A percentile compares a stretch with the other conserved stretches of the same genome.
These are phyloP conservation scores for Geotrichum australiense DNA, from an alignment of 1,139 yeast species.

Conservation along the genomic window DNA sequence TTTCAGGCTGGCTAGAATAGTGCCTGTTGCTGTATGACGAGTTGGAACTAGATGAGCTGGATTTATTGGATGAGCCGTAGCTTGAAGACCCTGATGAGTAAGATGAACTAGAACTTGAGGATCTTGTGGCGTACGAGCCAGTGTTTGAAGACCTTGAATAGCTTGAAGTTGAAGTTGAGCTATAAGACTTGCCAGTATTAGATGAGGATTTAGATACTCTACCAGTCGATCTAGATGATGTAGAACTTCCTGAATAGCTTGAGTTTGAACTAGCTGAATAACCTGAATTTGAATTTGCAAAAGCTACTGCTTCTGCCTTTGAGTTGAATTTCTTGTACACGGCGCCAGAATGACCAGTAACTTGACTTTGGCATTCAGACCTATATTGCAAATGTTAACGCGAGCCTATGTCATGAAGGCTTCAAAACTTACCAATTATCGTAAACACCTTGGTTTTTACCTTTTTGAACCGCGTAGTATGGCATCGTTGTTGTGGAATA, in stretches of 20 bases:
- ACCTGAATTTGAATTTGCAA: too few relatives aligned
- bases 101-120: slow-evolving; percentile 5
- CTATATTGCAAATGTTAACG: too few relatives aligned
- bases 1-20: not conserved
- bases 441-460: slow-evolving; percentile 6
- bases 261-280: too few relatives aligned
- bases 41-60: not conserved
- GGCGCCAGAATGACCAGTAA: slow-evolving; percentile 50
- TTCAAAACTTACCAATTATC: too few relatives aligned
- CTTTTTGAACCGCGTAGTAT: not conserved
- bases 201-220: too few relatives aligned
- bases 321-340: slow-evolving; percentile 47
- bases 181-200: too few relatives aligned
- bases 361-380: slow-evolving; percentile 35
- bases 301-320: slow-evolving; percentile 41
- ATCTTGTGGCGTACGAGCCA: too few relatives aligned
- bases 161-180: too few relatives aligned
- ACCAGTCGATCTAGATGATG: too few relatives aligned
- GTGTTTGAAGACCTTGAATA: too few relatives aligned
- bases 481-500: slow-evolving; percentile 19
- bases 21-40: not conserved
- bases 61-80: slow-evolving; percentile 5
- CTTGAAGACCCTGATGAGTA: slow-evolving; percentile 6
- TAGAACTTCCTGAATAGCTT: too few relatives aligned
- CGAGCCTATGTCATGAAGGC: too few relatives aligned